A percentile compares a stretch with the other conserved stretches of the same genome.
Conservation (phyloP, 2,329 filamentous ascomycete species). For the Aspergillus pseudotamarii region DNA sequence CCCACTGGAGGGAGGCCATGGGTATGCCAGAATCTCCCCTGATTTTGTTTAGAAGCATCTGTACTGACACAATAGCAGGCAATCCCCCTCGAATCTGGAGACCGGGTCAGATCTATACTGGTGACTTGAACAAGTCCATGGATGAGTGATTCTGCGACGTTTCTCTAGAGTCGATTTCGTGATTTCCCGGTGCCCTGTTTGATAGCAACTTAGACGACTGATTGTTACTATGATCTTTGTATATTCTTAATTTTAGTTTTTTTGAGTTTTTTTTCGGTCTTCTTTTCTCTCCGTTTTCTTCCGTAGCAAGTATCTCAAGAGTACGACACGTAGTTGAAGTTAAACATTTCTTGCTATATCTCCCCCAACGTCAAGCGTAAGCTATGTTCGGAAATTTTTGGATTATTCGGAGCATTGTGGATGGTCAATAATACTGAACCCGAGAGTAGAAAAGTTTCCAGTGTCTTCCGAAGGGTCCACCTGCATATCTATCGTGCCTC, state of each 20-base stretch:
- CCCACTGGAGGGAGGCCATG: conserved; percentile 17
- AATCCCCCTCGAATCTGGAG: neutral
- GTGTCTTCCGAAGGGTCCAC: no score
- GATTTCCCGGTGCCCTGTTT: neutral
- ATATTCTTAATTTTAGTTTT: conserved; percentile 18
- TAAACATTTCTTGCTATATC: neutral
- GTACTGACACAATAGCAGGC: neutral
- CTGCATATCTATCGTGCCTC: neutral
- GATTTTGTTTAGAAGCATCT: neutral
- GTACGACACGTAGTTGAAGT: neutral
- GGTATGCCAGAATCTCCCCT: conserved; percentile 20
- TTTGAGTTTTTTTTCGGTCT: conserved; percentile 8
- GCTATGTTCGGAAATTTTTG: neutral
- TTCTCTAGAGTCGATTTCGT: neutral
- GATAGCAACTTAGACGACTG: neutral
- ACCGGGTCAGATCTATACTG: neutral
- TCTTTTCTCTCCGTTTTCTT: conserved; percentile 16
- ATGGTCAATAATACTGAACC: neutral
- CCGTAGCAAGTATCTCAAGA: neutral
- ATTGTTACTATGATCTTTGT: neutral
- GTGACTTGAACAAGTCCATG: neutral
- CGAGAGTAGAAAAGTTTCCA: no score
- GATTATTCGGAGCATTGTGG: neutral
- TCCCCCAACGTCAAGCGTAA: neutral
- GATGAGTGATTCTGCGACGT: neutral